phyloP scores from a whole-genome alignment of 164 flowering plant genomes.

The Cinnamomum micranthum region DNA sequence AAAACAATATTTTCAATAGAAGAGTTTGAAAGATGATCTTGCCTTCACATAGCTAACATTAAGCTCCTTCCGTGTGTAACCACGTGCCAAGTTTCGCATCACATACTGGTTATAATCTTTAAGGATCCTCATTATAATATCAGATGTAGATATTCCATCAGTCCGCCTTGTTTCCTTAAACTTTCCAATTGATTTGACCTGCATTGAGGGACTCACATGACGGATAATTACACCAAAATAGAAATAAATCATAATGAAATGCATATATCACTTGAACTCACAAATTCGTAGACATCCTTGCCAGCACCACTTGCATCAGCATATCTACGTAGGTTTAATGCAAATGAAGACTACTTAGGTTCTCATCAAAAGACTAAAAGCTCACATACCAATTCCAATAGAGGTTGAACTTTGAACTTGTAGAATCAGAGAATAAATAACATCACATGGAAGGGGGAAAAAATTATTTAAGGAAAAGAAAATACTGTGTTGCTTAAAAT shows the following conservation, averaged over 20 bases:
- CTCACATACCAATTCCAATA: not conserved
- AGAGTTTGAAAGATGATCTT: constrained; percentile 8
- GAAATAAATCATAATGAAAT: not conserved
- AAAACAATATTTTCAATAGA: no score
- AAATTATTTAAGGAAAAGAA: no score
- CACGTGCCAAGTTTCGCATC: constrained; percentile 93
- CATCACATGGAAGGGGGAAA: not conserved
- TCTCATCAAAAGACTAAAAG: not conserved
- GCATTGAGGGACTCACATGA: constrained; percentile 7
- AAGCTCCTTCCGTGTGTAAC: constrained; percentile 89
- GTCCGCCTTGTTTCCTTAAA: constrained; percentile 83
- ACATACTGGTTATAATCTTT: constrained; percentile 97
- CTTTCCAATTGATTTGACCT: constrained; percentile 72
- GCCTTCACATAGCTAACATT: constrained; percentile 95
- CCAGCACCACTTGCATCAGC: constrained; percentile 30
- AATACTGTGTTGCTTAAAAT: not conserved
- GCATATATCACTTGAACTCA: constrained; percentile 5
- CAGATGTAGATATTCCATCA: constrained; percentile 84
- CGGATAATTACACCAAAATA: not conserved
- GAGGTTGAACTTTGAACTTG: not conserved
- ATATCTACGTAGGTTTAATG: constrained; percentile 15
- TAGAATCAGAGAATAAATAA: not conserved
- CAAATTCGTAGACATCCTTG: constrained; percentile 27
- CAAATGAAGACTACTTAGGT: constrained; percentile 3
- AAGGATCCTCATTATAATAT: constrained; percentile 85